Base-by-base conservation (phyloP, 1,284 basidiomycete genomes). In the Meripilus lineatus region DNA sequence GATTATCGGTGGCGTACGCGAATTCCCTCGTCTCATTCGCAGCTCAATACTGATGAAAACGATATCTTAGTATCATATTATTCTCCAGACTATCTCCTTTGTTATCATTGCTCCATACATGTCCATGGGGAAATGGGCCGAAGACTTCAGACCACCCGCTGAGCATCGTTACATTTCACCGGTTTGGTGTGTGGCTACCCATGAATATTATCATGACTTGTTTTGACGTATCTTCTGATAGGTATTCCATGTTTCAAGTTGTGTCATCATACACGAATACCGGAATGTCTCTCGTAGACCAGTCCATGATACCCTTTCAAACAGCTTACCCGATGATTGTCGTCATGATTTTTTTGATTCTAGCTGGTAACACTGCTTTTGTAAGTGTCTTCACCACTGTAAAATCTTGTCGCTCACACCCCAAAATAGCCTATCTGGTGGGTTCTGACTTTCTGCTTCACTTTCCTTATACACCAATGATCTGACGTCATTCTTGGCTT, bases 321-420 rank as follows among this genome's bases (percentile, higher is more conserved):
- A 72, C 62, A 22, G 92, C 91, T 15, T 96, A 93, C 62, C 77
- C 84, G 6, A 81, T 93, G 76, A 79, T 92, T 32, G 52, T 89
- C 21, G 63, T 72, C 21, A 66, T 85, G 71, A 69, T 74, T 5
- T 63, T 92, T 33, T 70, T 93, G 61, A 82, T 97, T 50, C 63
- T 97, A 36, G 89, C 90, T 38, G 94, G 94, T 5, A 97, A 97
- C 59, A 96, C 93, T 22, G 86, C 80, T 33, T 95, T 89, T 58
- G 90, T 93, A 55, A 74, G 89, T 81, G 5, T 10, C 26, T 25
- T 33, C 20, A 30, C 18, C 44, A 13, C 24, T 38, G 26, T 24
- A 30, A 52, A 21, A n/a, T 48, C 32, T 40, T 42, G 40, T 45
- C 53, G 15, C 52, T 37, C 5, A 39, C 37, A 5, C 5, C 22